phyloP scores from a whole-genome alignment of 768 basidiomycete species.

The Tulasnella sp. region DNA sequence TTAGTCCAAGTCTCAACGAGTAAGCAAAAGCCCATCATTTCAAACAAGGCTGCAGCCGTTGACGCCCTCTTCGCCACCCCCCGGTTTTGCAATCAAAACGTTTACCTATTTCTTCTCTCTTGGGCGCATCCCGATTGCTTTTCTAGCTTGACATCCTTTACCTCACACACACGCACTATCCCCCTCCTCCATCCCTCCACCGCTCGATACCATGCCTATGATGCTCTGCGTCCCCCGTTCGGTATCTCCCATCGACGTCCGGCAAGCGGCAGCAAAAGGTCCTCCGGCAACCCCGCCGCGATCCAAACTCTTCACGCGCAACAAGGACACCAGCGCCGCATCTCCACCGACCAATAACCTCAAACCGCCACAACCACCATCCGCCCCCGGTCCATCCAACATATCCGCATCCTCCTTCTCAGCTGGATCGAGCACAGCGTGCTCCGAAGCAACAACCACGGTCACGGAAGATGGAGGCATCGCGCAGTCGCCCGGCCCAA shows the following conservation, averaged over 20 bases:
- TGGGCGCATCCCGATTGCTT: neutral
- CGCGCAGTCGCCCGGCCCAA: neutral
- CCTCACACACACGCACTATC: neutral
- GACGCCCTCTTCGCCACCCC: neutral
- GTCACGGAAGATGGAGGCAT: neutral
- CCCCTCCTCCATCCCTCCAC: neutral
- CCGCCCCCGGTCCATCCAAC: neutral
- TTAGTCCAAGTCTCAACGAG: neutral
- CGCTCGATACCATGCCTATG: neutral
- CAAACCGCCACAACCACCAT: neutral
- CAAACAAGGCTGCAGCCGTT: neutral
- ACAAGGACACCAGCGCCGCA: neutral
- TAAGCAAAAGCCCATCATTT: neutral
- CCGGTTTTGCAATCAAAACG: neutral
- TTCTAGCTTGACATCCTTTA: neutral
- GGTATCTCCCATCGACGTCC: neutral
- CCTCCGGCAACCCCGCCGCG: neutral
- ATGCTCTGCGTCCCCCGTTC: slow-evolving; percentile 4
- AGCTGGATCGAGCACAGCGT: neutral
- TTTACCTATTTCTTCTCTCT: too few species aligned
- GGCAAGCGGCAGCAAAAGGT: neutral
- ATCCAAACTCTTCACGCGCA: slow-evolving; percentile 10
- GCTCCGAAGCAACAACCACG: neutral
- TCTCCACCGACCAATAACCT: neutral
- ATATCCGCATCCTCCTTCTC: neutral